Percentiles rank a stretch among this genome's conserved stretches.
phyloP scores from a whole-genome alignment of 208 protist genomes.

The Lotmaria passim region DNA sequence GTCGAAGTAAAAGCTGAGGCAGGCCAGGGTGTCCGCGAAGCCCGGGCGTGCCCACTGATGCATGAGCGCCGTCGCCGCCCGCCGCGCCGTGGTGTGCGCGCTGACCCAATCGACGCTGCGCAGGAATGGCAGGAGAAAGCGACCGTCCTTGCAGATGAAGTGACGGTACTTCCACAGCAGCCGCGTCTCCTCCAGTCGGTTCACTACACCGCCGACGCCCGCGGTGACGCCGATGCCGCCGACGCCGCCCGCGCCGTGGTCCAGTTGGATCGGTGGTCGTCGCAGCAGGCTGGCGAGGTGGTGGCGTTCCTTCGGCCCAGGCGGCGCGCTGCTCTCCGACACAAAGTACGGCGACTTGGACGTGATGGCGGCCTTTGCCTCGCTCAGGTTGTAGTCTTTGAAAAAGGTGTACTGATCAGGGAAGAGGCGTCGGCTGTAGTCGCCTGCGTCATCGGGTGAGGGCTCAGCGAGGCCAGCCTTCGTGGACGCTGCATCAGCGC shows the following conservation, averaged over 20 bases:
- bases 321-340: conserved; percentile 53
- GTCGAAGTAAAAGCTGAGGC: conserved; percentile 78
- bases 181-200: conserved; percentile 82
- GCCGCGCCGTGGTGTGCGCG: conserved; percentile 59
- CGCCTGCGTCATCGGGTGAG: neutral
- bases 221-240: neutral
- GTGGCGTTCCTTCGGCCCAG: conserved; percentile 67
- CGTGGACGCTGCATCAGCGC: neutral
- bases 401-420: conserved; percentile 52
- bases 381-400: conserved; percentile 70
- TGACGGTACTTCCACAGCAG: conserved; percentile 94
- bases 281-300: conserved; percentile 59
- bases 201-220: conserved; percentile 14
- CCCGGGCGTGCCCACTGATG: conserved; percentile 63
- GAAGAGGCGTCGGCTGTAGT: conserved; percentile 25
- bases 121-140: conserved; percentile 92
- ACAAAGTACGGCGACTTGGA: conserved; percentile 66
- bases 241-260: conserved; percentile 24
- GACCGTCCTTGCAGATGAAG: conserved; percentile 78
- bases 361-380: conserved; percentile 61
- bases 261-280: conserved; percentile 66
- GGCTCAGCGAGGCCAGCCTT: neutral
- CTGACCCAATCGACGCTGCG: conserved; percentile 91
- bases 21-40: conserved; percentile 72
- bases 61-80: conserved; percentile 75